phyloP scores from a whole-genome alignment of 2,329 filamentous ascomycete species.

The Pyrenophora teres region DNA sequence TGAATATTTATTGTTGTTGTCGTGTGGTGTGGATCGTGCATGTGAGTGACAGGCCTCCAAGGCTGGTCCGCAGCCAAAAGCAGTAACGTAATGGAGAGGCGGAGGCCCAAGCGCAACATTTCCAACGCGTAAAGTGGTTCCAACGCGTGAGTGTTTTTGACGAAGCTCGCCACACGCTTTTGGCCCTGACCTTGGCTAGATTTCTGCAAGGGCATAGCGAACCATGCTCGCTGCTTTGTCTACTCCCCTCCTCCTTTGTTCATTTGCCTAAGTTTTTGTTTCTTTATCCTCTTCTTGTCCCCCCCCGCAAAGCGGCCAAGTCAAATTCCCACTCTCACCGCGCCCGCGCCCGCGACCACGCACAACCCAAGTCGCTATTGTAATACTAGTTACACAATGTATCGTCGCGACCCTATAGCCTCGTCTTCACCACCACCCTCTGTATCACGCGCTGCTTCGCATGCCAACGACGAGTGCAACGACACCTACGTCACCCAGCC shows the following conservation, averaged over 20 bases:
- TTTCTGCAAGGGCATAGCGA: background rate
- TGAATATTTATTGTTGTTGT: constrained; percentile 2
- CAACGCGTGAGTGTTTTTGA: constrained; percentile 18
- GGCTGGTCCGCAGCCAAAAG: constrained; percentile 7
- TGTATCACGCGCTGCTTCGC: constrained; percentile 25
- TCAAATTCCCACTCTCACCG: background rate
- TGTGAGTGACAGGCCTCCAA: constrained; percentile 1
- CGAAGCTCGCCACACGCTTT: constrained; percentile 15
- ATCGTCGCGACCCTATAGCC: constrained; percentile 40
- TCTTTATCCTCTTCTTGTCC: constrained; percentile 5
- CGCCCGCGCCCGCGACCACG: background rate
- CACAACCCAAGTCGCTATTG: background rate
- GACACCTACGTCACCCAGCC: constrained; percentile 56
- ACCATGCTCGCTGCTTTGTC: constrained; percentile 24
- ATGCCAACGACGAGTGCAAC: constrained; percentile 55
- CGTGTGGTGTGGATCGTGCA: constrained; percentile 4
- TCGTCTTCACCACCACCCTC: constrained; percentile 38
- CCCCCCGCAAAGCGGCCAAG: constrained; percentile 3
- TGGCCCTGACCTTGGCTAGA: constrained; percentile 1
- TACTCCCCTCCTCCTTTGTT: constrained; percentile 16
- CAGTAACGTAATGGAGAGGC: constrained; percentile 21
- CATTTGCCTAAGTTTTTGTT: constrained; percentile 7
- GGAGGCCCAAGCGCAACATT: constrained; percentile 18
- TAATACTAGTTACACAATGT: constrained; percentile 31
- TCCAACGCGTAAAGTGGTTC: constrained; percentile 16